Evolutionary conservation across 2,329 filamentous ascomycete species (phyloP), one percentile per base, ranked within the genome.

Genomic region (Aspergillus texensis): DNA sequence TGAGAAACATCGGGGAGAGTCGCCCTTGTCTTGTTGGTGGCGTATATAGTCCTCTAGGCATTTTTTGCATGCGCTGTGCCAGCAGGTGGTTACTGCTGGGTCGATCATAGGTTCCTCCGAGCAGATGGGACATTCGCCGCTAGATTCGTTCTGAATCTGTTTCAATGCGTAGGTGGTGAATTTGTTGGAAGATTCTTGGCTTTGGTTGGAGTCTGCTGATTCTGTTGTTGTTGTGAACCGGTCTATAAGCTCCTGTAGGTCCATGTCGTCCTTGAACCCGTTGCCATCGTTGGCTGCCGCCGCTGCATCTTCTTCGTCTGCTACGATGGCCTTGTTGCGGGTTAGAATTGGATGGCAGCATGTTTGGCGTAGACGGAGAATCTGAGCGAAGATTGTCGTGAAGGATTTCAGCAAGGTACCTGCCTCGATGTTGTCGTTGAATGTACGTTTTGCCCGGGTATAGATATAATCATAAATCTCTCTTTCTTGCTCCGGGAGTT

Each of bases 341-440:
- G 96, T 95, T 14, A 99, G 84, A 2, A 94, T 82, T 0, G 95
- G 95, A 76, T 99, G 95, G 67, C 95, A 98, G 76, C 95, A 99
- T 1, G 92, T 92, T 74, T 99, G 95, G 1, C 95, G 89, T 10
- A 99, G 86, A 2, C 95, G 91, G 46, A 99, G 80, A 72, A 99
- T 96, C 77, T 99, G 95, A 0, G 95, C 94, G 75, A 99, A 97
- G 66, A 99, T 97, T 58, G 93, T 97, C 0, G 95, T 97, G 73
- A 94, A 99, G 0, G 93, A 94, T 76, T 97, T 97, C 83, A 98
- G 87, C 5, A 99, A 85, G 0, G 94, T 98, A 4, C 95, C 95
- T 11, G 92, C 93, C 74, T 96, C 93, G 14, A 97, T 85, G 63
- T 96, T 98, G 64, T 90, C 88, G 36, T 89, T 89, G 75, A 98